phyloP scores from a whole-genome alignment of 805 yeast genomes.

The Zygosaccharomyces pseudorouxii region DNA sequence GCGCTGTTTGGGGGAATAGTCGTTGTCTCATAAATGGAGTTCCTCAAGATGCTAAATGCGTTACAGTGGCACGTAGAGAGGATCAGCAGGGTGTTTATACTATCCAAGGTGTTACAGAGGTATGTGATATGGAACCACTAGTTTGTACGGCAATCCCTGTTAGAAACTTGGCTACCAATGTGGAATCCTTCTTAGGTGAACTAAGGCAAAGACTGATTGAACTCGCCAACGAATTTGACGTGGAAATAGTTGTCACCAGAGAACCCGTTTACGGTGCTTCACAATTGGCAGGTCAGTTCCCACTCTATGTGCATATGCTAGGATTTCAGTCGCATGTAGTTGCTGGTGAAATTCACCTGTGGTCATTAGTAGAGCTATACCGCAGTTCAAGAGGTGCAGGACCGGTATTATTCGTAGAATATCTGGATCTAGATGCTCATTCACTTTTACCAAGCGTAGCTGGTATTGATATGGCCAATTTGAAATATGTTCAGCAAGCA shows the following conservation, averaged over 20 bases:
- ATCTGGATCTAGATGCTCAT: constrained; percentile 19
- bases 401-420: constrained; percentile 17
- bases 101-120: constrained; percentile 12
- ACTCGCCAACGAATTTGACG: constrained; percentile 16
- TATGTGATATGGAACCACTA: constrained; percentile 10
- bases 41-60: constrained; percentile 7
- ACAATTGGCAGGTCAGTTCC: constrained; percentile 1
- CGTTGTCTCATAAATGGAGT: constrained; percentile 3
- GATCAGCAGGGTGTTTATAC: constrained; percentile 5
- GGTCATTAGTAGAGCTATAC: constrained; percentile 16
- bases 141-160: constrained; percentile 6
- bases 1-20: constrained; percentile 2
- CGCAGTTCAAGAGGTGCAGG: constrained; percentile 1
- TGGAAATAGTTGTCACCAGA: constrained; percentile 18
- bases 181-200: constrained; percentile 1
- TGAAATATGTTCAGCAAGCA: constrained; percentile 15
- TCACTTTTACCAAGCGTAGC: constrained; percentile 23
- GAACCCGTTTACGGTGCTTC: constrained; percentile 6
- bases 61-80: constrained; percentile 3
- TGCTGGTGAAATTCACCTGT: constrained; percentile 17
- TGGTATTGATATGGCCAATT: constrained; percentile 23
- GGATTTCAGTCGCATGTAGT: constrained; percentile 21
- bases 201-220: constrained; percentile 7
- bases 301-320: constrained; percentile 13
- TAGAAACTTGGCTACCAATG: not conserved